phyloP scores from a whole-genome alignment of 352 stramenopile species.

The Bremia lactucae region DNA sequence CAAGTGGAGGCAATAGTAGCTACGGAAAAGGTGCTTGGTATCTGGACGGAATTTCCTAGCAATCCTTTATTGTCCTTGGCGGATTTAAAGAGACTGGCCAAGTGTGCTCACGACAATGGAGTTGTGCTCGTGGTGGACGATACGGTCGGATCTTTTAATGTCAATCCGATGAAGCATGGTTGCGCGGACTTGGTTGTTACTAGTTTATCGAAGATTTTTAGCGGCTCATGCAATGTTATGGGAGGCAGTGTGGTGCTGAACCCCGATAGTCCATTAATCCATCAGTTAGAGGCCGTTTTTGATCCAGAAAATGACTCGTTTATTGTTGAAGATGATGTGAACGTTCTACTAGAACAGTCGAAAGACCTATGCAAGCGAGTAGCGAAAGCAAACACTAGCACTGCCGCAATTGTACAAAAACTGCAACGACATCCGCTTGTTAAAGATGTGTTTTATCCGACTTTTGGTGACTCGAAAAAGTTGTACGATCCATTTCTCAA shows the following conservation, averaged over 20 bases:
- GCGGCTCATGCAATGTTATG: slow-evolving; percentile 86
- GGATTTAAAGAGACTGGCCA: slow-evolving; percentile 71
- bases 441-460: slow-evolving; percentile 83
- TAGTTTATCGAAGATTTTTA: slow-evolving; percentile 91
- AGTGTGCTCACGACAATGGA: slow-evolving; percentile 75
- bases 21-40: slow-evolving; percentile 62
- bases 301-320: slow-evolving; percentile 38
- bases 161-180: slow-evolving; percentile 75
- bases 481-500: slow-evolving; percentile 56
- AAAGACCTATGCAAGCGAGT: slow-evolving; percentile 65
- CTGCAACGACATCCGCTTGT: slow-evolving; percentile 68
- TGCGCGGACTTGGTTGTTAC: slow-evolving; percentile 85
- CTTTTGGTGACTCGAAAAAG: slow-evolving; percentile 30
- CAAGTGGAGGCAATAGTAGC: slow-evolving; percentile 59
- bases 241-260: slow-evolving; percentile 86
- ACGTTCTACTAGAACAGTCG: slow-evolving; percentile 38
- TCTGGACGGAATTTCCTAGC: slow-evolving; percentile 90
- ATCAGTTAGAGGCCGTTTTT: slow-evolving; percentile 31
- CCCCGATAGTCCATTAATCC: slow-evolving; percentile 33
- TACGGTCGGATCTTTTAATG: slow-evolving; percentile 86
- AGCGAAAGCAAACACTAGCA: slow-evolving; percentile 67
- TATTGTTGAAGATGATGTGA: slow-evolving; percentile 46
- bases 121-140: slow-evolving; percentile 87
- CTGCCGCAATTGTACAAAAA: slow-evolving; percentile 54
- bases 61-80: slow-evolving; percentile 87